A percentile compares a stretch with the other conserved stretches of the same genome.
These are phyloP conservation scores for Ilyonectria robusta DNA, from an alignment of 2,329 filamentous ascomycete species.

Conservation along the genomic window DNA sequence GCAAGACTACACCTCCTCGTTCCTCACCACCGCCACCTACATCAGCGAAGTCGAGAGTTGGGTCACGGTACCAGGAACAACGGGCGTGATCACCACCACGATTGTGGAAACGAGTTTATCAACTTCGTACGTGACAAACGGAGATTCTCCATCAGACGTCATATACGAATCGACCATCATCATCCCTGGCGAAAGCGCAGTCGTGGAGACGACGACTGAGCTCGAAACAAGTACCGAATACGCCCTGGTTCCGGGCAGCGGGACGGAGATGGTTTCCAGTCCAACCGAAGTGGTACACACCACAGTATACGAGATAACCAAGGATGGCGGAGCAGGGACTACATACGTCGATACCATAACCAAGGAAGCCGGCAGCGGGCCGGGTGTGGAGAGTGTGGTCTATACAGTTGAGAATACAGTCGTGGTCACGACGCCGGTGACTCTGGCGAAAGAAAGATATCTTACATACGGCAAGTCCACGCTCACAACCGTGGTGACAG, in stretches of 20 bases:
- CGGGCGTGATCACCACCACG: neutral
- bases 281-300: neutral
- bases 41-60: neutral
- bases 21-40: conserved; percentile 8
- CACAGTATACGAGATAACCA: neutral
- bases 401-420: neutral
- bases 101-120: neutral
- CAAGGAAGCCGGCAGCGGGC: neutral
- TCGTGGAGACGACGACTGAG: neutral
- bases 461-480: neutral
- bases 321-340: neutral
- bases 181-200: neutral
- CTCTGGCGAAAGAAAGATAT: neutral
- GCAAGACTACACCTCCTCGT: neutral
- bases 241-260: neutral
- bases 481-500: conserved; percentile 5
- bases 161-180: neutral
- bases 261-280: neutral
- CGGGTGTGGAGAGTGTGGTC: neutral
- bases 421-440: neutral
- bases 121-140: neutral
- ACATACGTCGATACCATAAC: neutral
- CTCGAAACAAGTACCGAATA: neutral
- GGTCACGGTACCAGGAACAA: conserved; percentile 11
- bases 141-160: neutral